A percentile compares a stretch with the other conserved stretches of the same genome.
Conservation (phyloP, 2,329 filamentous ascomycete species). For the Colletotrichum tropicale region DNA sequence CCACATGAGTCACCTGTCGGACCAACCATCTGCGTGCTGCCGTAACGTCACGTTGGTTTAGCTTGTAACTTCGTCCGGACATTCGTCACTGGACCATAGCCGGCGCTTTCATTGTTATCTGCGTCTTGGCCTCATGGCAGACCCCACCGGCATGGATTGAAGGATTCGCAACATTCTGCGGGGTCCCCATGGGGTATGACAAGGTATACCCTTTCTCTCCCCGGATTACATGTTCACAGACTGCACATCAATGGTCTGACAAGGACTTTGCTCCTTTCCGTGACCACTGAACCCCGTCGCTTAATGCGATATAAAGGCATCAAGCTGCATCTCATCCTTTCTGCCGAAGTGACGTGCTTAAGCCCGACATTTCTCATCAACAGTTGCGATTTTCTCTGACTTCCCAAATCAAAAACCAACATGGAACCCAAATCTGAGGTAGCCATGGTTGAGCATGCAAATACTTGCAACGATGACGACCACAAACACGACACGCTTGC, state of each 20-base stretch:
- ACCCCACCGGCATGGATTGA: neutral
- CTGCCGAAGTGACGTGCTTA: neutral
- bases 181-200: neutral
- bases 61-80: neutral
- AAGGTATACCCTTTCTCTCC: neutral
- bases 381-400: neutral
- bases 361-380: neutral
- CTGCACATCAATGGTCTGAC: neutral
- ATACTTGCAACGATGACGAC: neutral
- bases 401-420: neutral
- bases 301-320: neutral
- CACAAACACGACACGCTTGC: neutral
- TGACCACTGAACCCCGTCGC: neutral
- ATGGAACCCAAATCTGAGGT: neutral
- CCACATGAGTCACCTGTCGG: neutral
- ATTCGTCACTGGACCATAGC: neutral
- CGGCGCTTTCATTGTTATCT: neutral
- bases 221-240: neutral
- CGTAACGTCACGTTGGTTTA: neutral
- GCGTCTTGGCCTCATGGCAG: neutral
- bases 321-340: neutral
- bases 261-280: neutral
- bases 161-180: neutral
- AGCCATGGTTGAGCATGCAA: neutral
- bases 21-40: neutral